Evolutionary conservation across 192 early-diverging fungal genomes (phyloP), one percentile per base, ranked within the genome.

Genomic region (Ambispora gerdemannii): DNA sequence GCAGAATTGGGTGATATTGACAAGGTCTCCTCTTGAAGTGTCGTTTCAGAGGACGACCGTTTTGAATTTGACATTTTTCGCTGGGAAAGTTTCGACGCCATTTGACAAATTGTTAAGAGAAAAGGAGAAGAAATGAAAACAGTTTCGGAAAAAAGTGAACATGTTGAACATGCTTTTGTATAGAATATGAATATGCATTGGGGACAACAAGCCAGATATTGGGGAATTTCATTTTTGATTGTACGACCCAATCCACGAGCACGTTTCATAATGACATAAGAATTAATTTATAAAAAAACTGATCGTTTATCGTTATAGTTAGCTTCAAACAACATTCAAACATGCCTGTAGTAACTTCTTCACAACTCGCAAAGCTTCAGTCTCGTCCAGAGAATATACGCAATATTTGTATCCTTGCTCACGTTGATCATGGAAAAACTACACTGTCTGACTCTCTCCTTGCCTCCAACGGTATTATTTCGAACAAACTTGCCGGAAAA

Each of bases 371-470:
- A 31, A 77, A 80, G 35, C 80, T 97, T 58, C 94, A 94, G 70
- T 80, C 76, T 4, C 86, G 87, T 70, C 75, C 82, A 27, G 75
- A 78, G 50, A 81, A 87, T 65, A 94, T 98, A 35, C 84, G 97
- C 63, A 99, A 99, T 75, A 91, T 99, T 50, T 98, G 96, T 77
- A 97, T 99, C 55, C 80, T 99, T 28, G 97, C 97, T 0, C 97
- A 99, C 73, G 97, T 99, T 31, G 97, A 98, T 83, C 94, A 96
- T 79, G 95, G 92, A 70, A 99, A 99, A 76, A 99, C 97, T 7
- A 98, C 97, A 6, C 87, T 99, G 11, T 93, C 93, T 28, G 97
- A 99, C 71, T 91, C 90, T 4, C 80, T 99, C 15, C 76, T 99
- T 4, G 91, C 97, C n/a, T 93, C 95, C 13, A 99, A 99, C 76